These are phyloP conservation scores for Lactifluus hygrophoroides DNA, from an alignment of 768 basidiomycete genomes.

Conservation along the genomic window DNA sequence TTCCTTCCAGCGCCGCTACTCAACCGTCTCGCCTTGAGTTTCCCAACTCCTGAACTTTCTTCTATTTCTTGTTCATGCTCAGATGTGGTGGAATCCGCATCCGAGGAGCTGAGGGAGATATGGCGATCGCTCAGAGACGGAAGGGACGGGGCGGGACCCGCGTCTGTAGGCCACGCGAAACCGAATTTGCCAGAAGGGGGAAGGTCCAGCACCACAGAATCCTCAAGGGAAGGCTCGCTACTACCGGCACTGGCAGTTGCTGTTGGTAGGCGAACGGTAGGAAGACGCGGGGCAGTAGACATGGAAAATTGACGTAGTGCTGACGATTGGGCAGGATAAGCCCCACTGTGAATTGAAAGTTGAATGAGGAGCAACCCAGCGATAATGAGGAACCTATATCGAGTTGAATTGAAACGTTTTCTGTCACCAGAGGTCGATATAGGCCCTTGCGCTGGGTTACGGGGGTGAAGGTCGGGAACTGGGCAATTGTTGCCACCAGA, in stretches of 20 bases:
- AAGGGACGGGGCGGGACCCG: constrained; percentile 33
- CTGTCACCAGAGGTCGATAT: constrained; percentile 14
- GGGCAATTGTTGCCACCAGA: constrained; percentile 8
- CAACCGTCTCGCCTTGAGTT: constrained; percentile 1
- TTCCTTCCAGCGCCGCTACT: constrained; percentile 14
- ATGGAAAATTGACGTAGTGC: constrained; percentile 19
- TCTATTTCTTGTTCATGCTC: constrained; percentile 32
- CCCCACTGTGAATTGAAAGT: constrained; percentile 7
- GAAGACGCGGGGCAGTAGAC: constrained; percentile 28
- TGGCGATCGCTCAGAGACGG: constrained; percentile 32
- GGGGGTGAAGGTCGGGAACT: background rate
- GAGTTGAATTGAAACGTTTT: constrained; percentile 1
- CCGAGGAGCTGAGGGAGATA: constrained; percentile 38
- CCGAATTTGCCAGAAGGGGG: constrained; percentile 49
- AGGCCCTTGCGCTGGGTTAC: background rate
- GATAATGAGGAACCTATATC: constrained; percentile 7
- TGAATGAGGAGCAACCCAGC: constrained; percentile 3
- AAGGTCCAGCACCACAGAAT: constrained; percentile 39
- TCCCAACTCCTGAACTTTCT: background rate
- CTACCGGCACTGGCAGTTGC: constrained; percentile 35
- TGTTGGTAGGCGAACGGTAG: constrained; percentile 45
- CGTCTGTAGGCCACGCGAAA: constrained; percentile 47
- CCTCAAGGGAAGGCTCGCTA: constrained; percentile 33
- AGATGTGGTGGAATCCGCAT: constrained; percentile 42
- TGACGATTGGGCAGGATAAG: background rate